Percentiles rank a stretch among this genome's conserved stretches.
Evolutionary conservation across 495 filamentous ascomycete species (phyloP).

Genomic region (Neurospora sp.): DNA sequence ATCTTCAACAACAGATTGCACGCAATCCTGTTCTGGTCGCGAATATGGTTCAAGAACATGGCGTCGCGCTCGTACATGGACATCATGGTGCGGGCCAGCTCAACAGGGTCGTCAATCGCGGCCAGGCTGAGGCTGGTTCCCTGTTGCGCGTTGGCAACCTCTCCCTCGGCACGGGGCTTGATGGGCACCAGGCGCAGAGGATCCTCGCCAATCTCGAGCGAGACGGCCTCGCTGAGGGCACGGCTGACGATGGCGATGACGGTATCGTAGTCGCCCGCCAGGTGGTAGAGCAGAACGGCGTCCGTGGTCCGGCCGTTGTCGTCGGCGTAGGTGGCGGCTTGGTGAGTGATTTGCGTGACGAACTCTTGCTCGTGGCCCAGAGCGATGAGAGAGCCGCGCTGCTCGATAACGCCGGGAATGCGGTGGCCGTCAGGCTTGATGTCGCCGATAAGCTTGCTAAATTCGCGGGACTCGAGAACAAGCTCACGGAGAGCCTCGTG

Average conservation of each 20-base stretch:
- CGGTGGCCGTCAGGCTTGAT: conserved; percentile 71
- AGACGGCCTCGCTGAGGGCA: conserved; percentile 77
- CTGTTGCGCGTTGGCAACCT: conserved; percentile 21
- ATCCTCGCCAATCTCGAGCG: conserved; percentile 69
- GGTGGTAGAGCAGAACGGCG: conserved; percentile 85
- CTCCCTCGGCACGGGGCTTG: conserved; percentile 46
- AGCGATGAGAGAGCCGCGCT: conserved; percentile 75
- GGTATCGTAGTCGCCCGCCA: conserved; percentile 88
- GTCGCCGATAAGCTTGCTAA: conserved; percentile 87
- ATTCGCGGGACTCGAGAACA: conserved; percentile 87
- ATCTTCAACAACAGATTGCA: conserved; percentile 66
- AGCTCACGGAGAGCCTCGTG: conserved; percentile 93
- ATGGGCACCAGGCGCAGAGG: conserved; percentile 66
- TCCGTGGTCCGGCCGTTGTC: conserved; percentile 89
- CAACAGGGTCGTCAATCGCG: conserved; percentile 73
- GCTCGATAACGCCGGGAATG: conserved; percentile 77
- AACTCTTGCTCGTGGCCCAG: conserved; percentile 72
- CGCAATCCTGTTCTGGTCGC: conserved; percentile 54
- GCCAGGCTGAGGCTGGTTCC: conserved; percentile 68
- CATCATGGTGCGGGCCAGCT: conserved; percentile 71
- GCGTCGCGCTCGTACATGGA: conserved; percentile 65
- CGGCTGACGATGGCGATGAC: conserved; percentile 83
- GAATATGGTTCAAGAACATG: conserved; percentile 62
- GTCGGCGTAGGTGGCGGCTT: conserved; percentile 83
- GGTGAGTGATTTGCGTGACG: conserved; percentile 72